Base-by-base conservation (phyloP, 1,284 basidiomycete genomes). In the Inonotus obliquus region DNA sequence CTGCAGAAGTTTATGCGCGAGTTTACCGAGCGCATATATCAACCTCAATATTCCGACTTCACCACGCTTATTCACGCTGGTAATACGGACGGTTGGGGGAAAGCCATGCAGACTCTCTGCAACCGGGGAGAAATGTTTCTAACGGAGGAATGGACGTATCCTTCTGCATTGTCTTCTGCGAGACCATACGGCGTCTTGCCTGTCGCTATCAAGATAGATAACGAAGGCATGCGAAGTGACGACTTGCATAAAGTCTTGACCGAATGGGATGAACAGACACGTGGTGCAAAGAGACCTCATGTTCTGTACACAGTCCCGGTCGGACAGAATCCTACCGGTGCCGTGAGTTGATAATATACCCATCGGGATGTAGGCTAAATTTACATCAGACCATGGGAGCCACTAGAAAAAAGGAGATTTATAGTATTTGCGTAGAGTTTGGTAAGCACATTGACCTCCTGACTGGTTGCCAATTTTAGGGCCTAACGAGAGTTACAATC, bases 291-390 rank as follows among this genome's bases (percentile, higher is more conserved):
- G 68, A 71, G 83, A 78, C 91, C 90, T 32, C 85, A 82, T 67
- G 81, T 94, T 19, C 78, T 93, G 70, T 93, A 93, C 71, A 87
- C 84, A 0, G 78, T 91, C 4, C 87, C 88, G 6, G 75, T 89
- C 38, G 86, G 86, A 29, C 91, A 94, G 74, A 94, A 94, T 73
- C 91, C 91, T 1, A 89, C 85, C 5, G 92, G 92, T 38, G 79
- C 84, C 25, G 85, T 87, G 62, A 73, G 84, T 9, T 49, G 51
- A 14, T 25, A n/a, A n/a, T n/a, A n/a, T n/a, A n/a, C n/a, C n/a
- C n/a, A n/a, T n/a, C n/a, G n/a, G n/a, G n/a, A n/a, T n/a, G n/a
- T n/a, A 6, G 7, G 51, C 25, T 59, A 25, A 39, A 38, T 25
- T 1, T 61, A 17, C 23, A 60, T 4, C 61, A 86, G 81, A 89